These are phyloP conservation scores for Pseudogymnoascus sp. DNA, from an alignment of 2,329 filamentous ascomycete genomes.

Conservation along the genomic window DNA sequence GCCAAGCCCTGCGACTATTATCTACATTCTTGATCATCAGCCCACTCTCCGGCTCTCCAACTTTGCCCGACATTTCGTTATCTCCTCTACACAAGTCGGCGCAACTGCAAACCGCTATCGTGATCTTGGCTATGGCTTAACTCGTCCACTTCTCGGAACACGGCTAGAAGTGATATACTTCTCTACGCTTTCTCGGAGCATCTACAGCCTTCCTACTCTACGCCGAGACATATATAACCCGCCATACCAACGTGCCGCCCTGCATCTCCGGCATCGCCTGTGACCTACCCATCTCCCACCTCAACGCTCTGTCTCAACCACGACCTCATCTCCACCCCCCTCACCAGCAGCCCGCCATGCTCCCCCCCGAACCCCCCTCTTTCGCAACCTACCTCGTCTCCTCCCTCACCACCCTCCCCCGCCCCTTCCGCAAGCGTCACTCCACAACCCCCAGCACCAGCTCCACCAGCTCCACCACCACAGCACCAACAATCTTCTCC, in stretches of 20 bases:
- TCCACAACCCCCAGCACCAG: neutral
- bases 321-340: neutral
- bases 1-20: neutral
- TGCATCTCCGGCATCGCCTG: neutral
- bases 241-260: neutral
- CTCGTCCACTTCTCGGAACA: neutral
- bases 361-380: neutral
- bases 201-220: neutral
- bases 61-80: neutral
- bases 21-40: neutral
- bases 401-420: neutral
- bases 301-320: neutral
- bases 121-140: neutral
- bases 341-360: neutral
- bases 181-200: neutral
- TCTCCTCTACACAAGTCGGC: neutral
- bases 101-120: neutral
- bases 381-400: conserved; percentile 5
- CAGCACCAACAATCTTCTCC: neutral
- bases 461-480: neutral
- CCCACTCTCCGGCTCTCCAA: neutral
- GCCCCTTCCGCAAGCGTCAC: neutral
- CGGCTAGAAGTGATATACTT: neutral
- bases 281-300: neutral
- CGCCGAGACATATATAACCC: neutral